phyloP scores from a whole-genome alignment of 768 basidiomycete genomes.

The Auricularia cornea region DNA sequence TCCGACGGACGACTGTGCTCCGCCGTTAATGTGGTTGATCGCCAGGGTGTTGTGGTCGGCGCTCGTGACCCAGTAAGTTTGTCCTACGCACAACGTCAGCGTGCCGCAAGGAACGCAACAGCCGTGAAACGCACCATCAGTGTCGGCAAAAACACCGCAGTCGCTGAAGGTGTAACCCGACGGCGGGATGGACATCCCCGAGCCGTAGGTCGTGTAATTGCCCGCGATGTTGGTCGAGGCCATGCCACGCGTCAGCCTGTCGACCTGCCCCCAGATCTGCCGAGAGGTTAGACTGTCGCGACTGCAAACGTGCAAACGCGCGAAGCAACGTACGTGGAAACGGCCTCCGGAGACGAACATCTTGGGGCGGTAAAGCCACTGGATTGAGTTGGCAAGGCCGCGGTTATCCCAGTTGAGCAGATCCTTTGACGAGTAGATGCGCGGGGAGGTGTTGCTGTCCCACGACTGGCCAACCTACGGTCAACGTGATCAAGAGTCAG shows the following conservation, averaged over 20 bases:
- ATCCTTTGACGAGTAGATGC: neutral
- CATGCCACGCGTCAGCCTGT: neutral
- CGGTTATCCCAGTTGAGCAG: neutral
- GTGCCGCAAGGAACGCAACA: neutral
- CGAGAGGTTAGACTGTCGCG: neutral
- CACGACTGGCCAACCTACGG: neutral
- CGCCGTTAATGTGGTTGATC: neutral
- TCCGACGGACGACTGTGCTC: neutral
- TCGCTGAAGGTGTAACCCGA: neutral
- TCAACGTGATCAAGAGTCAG: neutral
- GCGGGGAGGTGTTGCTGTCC: neutral
- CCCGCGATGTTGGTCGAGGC: neutral
- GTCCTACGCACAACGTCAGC: neutral
- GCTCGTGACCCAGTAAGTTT: neutral
- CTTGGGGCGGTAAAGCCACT: neutral
- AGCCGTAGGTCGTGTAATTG: neutral
- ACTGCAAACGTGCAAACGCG: neutral
- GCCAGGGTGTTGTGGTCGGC: neutral
- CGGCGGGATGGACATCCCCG: neutral
- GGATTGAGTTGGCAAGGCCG: neutral
- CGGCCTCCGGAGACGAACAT: neutral
- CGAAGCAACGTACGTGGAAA: neutral
- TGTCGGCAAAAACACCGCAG: neutral
- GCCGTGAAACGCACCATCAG: neutral
- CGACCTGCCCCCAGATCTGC: neutral